Evolutionary conservation across 208 protist species (phyloP), one percentile per base, ranked within the genome.

Genomic region (Leishmania amazonensis): DNA sequence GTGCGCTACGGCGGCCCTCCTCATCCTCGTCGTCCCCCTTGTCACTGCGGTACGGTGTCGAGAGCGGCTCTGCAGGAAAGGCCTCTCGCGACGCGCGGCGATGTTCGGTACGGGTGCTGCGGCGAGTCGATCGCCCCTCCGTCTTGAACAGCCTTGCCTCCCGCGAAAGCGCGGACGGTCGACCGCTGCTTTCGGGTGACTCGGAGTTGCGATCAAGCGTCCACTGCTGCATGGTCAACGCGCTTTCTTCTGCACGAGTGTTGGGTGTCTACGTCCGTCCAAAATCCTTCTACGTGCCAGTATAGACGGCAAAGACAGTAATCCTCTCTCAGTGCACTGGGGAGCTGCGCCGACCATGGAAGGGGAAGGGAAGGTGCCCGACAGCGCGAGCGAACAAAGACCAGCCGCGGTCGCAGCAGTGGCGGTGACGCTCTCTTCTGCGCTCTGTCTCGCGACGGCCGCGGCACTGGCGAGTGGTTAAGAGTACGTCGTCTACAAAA

Each of bases 1-100:
- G 73, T 0, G 49, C 83, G 65, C 83, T 83, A 62, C 74, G 84
- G 19, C 86, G 88, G 4, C 85, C 79, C 28, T 89, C 86, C n/a
- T 85, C 81, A 1, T 93, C 88, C 17, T 85, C 90, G 19, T 87
- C 87, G 9, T 76, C 81, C 11, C 58, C 38, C 19, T 54, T 57
- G 19, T 68, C 49, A 31, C 0, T 28, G 31, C 35, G 64, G 21
- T 15, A 19, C 3, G 60, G 76, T 1, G 60, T 49, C 17, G 42
- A 31, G 21, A 70, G 19, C 3, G 67, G 51, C 28, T 81, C 77
- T 13, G 70, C 24, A 0, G 67, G 47, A 31, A 78, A 62, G 11
- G n/a, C 38, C 42, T 45, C 71, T 24, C 67, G 45, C 8, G 83
- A 83, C 3, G 53, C 7, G 1, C 53, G 73, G 13, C 54, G 74